These are phyloP conservation scores for Tephrocybe sp. DNA, from an alignment of 768 basidiomycete genomes.

Conservation along the genomic window DNA sequence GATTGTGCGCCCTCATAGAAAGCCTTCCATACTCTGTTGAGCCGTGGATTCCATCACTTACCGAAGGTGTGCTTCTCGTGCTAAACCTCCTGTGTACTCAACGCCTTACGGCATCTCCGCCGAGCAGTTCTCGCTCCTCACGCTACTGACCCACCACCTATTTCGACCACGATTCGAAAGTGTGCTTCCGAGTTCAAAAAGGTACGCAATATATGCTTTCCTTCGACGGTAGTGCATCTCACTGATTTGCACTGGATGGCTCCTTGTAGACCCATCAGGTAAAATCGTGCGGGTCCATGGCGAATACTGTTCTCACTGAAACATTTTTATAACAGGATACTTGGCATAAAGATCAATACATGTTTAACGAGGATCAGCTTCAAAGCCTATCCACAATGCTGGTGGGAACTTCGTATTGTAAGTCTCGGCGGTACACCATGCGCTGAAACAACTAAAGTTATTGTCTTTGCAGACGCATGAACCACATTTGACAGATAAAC, in stretches of 20 bases:
- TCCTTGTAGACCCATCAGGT: constrained; percentile 61
- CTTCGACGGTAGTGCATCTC: constrained; percentile 8
- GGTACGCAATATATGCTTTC: constrained; percentile 34
- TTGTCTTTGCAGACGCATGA: constrained; percentile 3
- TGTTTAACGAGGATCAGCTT: constrained; percentile 87
- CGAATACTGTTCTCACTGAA: constrained; percentile 10
- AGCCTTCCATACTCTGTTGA: constrained; percentile 96
- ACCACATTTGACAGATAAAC: background rate
- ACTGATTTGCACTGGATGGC: constrained; percentile 11
- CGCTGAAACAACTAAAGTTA: background rate
- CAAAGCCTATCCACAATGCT: constrained; percentile 86
- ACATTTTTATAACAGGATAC: constrained; percentile 57
- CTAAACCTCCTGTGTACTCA: constrained; percentile 1
- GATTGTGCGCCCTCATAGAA: constrained; percentile 85
- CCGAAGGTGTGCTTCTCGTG: constrained; percentile 52
- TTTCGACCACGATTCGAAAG: constrained; percentile 85
- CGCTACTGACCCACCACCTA: constrained; percentile 83
- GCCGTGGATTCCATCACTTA: constrained; percentile 82
- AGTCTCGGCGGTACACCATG: constrained; percentile 23
- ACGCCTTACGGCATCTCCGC: constrained; percentile 10
- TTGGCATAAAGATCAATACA: constrained; percentile 86
- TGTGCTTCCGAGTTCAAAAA: constrained; percentile 86
- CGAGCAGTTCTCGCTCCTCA: constrained; percentile 67
- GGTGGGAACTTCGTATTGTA: constrained; percentile 87
- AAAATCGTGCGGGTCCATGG: constrained; percentile 15